A percentile compares a stretch with the other conserved stretches of the same genome.
phyloP scores from a whole-genome alignment of 306 rosid species.

The Trichosanthes truncata region DNA sequence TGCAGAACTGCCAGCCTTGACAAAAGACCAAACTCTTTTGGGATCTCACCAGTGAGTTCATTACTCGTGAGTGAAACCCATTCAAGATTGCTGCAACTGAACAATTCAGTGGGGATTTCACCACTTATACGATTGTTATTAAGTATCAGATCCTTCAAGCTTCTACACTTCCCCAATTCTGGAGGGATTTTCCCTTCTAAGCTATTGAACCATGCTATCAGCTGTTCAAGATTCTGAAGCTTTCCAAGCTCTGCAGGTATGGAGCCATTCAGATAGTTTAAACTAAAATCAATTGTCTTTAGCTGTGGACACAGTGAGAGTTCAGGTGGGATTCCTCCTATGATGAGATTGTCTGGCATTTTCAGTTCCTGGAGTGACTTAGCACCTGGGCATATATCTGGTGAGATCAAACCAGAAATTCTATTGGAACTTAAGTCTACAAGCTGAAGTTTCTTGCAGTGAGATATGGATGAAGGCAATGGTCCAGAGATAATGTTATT shows the following conservation, averaged over 20 bases:
- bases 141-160: conserved; percentile 81
- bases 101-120: conserved; percentile 62
- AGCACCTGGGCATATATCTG: conserved; percentile 79
- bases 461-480: conserved; percentile 71
- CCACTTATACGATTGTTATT: conserved; percentile 68
- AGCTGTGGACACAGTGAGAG: conserved; percentile 62
- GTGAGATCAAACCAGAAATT: conserved; percentile 60
- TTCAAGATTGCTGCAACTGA: conserved; percentile 76
- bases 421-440: conserved; percentile 83
- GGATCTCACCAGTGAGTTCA: conserved; percentile 60
- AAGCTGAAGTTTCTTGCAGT: conserved; percentile 57
- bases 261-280: conserved; percentile 76
- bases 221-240: conserved; percentile 69
- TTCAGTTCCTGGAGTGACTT: conserved; percentile 71
- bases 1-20: conserved; percentile 83
- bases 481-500: conserved; percentile 60
- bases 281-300: conserved; percentile 80
- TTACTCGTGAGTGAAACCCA: conserved; percentile 95
- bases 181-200: conserved; percentile 81
- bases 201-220: conserved; percentile 89
- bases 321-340: conserved; percentile 64
- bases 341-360: conserved; percentile 75
- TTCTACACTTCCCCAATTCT: conserved; percentile 73
- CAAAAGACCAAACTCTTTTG: conserved; percentile 58
- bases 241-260: conserved; percentile 87